phyloP scores from a whole-genome alignment of 306 rosid species.

The Pueraria montana region DNA sequence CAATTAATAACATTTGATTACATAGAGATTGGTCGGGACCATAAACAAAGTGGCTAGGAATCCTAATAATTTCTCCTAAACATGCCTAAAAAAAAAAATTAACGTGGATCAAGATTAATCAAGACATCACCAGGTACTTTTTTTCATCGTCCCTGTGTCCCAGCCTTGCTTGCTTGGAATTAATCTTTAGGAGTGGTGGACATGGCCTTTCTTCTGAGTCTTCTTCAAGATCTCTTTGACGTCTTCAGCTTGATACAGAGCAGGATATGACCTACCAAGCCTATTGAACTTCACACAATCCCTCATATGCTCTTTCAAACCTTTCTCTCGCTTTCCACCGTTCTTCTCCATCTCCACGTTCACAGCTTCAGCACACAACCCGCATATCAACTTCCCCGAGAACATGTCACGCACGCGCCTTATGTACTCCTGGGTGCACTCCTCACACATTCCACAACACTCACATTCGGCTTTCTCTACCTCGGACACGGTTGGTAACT shows the following conservation, averaged over 20 bases:
- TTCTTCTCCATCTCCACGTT: constrained; percentile 66
- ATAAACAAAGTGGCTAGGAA: too few relatives aligned
- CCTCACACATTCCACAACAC: constrained; percentile 76
- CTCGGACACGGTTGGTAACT: constrained; percentile 5
- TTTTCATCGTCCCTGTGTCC: not conserved
- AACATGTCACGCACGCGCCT: constrained; percentile 48
- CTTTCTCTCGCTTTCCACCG: constrained; percentile 60
- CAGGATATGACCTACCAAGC: constrained; percentile 61
- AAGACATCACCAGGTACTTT: not conserved
- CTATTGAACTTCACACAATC: constrained; percentile 66
- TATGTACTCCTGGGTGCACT: constrained; percentile 66
- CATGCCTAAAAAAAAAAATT: too few relatives aligned
- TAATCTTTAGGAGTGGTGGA: not conserved
- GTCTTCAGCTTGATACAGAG: constrained; percentile 64
- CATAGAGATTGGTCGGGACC: too few relatives aligned
- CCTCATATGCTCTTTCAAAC: constrained; percentile 58
- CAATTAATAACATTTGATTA: not conserved
- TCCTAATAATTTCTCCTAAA: too few relatives aligned
- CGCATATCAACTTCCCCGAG: constrained; percentile 64
- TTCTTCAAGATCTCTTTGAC: constrained; percentile 66
- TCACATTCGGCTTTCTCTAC: constrained; percentile 65
- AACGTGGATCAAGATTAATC: not conserved
- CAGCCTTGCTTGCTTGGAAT: not conserved
- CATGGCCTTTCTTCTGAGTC: not conserved
- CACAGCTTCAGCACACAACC: constrained; percentile 71